Base-by-base conservation (phyloP, 1,284 basidiomycete species). In the Athelia psychrophila region DNA sequence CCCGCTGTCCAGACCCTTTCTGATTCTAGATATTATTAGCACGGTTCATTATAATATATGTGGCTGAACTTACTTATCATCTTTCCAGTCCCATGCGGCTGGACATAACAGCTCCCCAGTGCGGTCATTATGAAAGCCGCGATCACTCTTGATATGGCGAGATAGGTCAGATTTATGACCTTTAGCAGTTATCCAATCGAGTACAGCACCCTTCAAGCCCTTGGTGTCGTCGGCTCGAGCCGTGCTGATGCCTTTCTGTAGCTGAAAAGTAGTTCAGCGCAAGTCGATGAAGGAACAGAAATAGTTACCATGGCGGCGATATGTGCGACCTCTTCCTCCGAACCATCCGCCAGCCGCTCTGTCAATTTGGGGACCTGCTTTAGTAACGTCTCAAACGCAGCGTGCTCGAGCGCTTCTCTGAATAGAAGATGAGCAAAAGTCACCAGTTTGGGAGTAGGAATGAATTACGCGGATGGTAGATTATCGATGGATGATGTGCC, bases 41-140 rank as follows among this genome's bases (percentile, higher is more conserved):
- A 42, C 6, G 9, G 25, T 24, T 6, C 6, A 12, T 46, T 6
- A 27, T 24, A 19, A 27, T n/a, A 46, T 24, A 46, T 23, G n/a
- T n/a, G 19, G n/a, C 22, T 23, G 8, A 12, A 27, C 44, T 27
- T 24, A 46, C 44, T 8, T n/a, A 23, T 4, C 6, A 12, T 46
- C 44, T 27, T 22, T n/a, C 44, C 44, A 46, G 44, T 46, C 44
- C 22, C 16, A n/a, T 4, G 15, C 44, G n/a, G 44, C 44, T 19
- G 44, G 44, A 46, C 44, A 46, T 20, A 46, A 27, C 8, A 46
- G 23, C 16, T n/a, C 44, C 19, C 44, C 44, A n/a, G 25, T 27
- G 44, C 44, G 44, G 8, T 46, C 44, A n/a, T 46, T n/a, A 6
- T 42, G 38, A 42, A 42, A 42, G 20, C 38, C 38, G 20, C 38